phyloP scores from a whole-genome alignment of 495 filamentous ascomycete species.

The Trichoderma parareesei region DNA sequence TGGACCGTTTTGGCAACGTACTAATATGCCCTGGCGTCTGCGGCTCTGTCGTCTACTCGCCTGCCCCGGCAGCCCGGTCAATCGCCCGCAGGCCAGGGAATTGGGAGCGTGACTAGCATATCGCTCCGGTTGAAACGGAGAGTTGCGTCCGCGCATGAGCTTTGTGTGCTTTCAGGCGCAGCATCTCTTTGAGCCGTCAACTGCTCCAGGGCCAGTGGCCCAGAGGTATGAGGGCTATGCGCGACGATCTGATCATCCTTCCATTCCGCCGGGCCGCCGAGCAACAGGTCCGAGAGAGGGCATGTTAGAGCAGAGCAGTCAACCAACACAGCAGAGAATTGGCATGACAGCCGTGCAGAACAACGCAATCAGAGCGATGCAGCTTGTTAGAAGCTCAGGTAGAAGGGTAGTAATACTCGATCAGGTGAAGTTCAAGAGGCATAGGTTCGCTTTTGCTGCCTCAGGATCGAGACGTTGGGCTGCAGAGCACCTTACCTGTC shows the following conservation, averaged over 20 bases:
- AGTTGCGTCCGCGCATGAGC: background rate
- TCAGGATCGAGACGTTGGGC: background rate
- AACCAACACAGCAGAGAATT: too few relatives aligned
- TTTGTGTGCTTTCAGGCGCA: background rate
- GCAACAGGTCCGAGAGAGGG: background rate
- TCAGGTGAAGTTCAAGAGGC: too few relatives aligned
- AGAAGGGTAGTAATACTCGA: too few relatives aligned
- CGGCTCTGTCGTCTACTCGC: background rate
- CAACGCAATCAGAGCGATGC: background rate
- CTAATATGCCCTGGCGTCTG: background rate
- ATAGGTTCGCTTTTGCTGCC: background rate
- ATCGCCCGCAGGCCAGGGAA: background rate
- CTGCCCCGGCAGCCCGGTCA: background rate
- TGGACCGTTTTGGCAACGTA: background rate
- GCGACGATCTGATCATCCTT: background rate
- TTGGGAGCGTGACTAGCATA: slow-evolving; percentile 1
- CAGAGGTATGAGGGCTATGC: background rate
- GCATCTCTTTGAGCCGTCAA: background rate
- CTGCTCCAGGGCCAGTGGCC: background rate
- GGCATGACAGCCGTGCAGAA: background rate
- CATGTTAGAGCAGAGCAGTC: background rate
- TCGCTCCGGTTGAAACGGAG: background rate
- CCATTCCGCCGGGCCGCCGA: background rate
- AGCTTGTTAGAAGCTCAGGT: background rate
- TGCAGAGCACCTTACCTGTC: background rate